These are phyloP conservation scores for Phytophthora pisi DNA, from an alignment of 352 stramenopile species.

Conservation along the genomic window DNA sequence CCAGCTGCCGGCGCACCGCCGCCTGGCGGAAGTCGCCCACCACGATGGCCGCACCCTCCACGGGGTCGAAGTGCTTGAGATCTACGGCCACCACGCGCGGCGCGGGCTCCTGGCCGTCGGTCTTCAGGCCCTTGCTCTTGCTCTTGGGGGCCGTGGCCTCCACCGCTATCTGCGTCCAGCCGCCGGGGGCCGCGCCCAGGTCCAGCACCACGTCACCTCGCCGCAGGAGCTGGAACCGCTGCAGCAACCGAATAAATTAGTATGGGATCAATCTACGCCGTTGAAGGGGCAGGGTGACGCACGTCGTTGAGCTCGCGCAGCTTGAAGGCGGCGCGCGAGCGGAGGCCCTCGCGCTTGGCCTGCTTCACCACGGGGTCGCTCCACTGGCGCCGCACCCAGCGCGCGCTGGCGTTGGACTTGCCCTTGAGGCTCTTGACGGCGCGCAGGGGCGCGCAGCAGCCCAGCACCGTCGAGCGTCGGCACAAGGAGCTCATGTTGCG, in stretches of 20 bases:
- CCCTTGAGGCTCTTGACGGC: constrained; percentile 81
- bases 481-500: not conserved
- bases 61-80: constrained; percentile 67
- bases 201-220: constrained; percentile 79
- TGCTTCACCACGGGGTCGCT: constrained; percentile 86
- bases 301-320: constrained; percentile 84
- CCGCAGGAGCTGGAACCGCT: constrained; percentile 56
- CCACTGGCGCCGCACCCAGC: constrained; percentile 87
- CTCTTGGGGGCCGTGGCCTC: constrained; percentile 44
- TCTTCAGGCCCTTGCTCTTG: not conserved
- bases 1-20: constrained; percentile 60
- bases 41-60: constrained; percentile 72
- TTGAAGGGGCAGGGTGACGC: not conserved
- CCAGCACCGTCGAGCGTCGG: not conserved
- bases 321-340: constrained; percentile 84
- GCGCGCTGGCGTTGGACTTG: constrained; percentile 83
- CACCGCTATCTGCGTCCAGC: constrained; percentile 86
- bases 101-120: constrained; percentile 10
- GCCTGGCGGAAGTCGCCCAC: constrained; percentile 85
- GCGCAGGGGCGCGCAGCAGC: constrained; percentile 28
- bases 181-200: constrained; percentile 81
- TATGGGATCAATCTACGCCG: too few relatives aligned
- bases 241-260: constrained; percentile 1
- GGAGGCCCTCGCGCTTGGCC: constrained; percentile 81
- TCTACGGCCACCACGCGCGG: constrained; percentile 76